Evolutionary conservation across 2,329 filamentous ascomycete species (phyloP).

Genomic region (Neonectria hederae): DNA sequence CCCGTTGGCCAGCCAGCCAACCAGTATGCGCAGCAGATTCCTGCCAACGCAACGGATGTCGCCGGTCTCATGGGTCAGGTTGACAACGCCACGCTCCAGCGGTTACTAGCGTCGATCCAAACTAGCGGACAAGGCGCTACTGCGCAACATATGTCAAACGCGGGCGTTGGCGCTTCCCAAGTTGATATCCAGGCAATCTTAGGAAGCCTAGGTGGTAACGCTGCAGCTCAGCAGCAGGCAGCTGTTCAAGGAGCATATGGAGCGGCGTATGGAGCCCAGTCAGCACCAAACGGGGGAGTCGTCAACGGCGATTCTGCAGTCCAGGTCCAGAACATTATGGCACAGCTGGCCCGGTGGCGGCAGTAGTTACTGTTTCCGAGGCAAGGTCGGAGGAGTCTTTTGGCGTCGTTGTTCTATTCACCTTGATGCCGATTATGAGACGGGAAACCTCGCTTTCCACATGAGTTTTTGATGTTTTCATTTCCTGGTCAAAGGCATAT

Average conservation of each 20-base stretch:
- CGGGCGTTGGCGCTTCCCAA: slow-evolving; percentile 43
- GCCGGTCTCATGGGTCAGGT: slow-evolving; percentile 73
- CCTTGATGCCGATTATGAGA: slow-evolving; percentile 32
- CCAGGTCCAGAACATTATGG: slow-evolving; percentile 78
- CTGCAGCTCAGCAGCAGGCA: slow-evolving; percentile 35
- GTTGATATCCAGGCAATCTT: slow-evolving; percentile 60
- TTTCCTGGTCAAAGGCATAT: slow-evolving; percentile 24
- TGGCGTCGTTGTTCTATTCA: slow-evolving; percentile 9
- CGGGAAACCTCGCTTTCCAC: slow-evolving; percentile 22
- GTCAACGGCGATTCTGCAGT: slow-evolving; percentile 53
- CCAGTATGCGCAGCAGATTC: slow-evolving; percentile 48
- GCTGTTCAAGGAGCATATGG: slow-evolving; percentile 42
- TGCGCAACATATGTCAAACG: slow-evolving; percentile 31
- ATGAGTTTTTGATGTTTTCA: slow-evolving; percentile 26
- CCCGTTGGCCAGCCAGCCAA: slow-evolving; percentile 38
- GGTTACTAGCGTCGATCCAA: slow-evolving; percentile 69
- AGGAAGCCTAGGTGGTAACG: slow-evolving; percentile 48
- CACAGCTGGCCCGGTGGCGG: slow-evolving; percentile 73
- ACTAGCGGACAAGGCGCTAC: slow-evolving; percentile 32
- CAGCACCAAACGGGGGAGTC: slow-evolving; percentile 41
- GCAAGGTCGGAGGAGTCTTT: not conserved
- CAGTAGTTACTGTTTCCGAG: slow-evolving; percentile 50
- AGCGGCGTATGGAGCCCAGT: slow-evolving; percentile 45
- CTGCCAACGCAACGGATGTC: slow-evolving; percentile 59
- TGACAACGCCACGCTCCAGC: slow-evolving; percentile 76